Evolutionary conservation across 139 green algal genomes (phyloP).

Genomic region (Yamagishiella unicocca): DNA sequence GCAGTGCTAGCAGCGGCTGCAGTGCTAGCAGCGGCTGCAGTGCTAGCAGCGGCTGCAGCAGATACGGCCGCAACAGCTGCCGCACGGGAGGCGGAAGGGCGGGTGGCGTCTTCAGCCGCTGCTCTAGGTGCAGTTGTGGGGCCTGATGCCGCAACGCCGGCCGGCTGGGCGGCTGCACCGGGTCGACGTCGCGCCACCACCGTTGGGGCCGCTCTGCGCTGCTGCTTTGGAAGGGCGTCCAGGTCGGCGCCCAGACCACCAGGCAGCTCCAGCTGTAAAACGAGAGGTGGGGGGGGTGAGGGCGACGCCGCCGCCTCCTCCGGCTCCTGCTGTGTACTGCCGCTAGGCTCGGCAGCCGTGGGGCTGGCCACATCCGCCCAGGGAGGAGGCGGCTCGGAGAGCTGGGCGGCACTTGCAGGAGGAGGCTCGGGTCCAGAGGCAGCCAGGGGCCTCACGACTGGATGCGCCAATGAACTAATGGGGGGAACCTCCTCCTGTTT

Average conservation of each 20-base stretch:
- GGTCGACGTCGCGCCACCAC: not conserved
- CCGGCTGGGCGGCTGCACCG: not conserved
- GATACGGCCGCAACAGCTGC: not conserved
- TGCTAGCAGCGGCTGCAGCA: not conserved
- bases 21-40: not conserved
- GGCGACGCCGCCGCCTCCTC: not conserved
- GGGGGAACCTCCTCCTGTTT: too few species aligned
- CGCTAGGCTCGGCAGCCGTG: not conserved
- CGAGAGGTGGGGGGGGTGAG: too few species aligned
- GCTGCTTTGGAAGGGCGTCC: conserved; percentile 28
- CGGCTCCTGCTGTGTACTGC: not conserved
- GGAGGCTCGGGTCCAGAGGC: too few species aligned
- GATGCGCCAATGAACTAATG: too few species aligned
- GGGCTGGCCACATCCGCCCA: too few species aligned
- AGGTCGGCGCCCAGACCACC: conserved; percentile 4
- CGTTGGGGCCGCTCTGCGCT: conserved; percentile 17
- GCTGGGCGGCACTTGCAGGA: too few species aligned
- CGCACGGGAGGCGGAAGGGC: not conserved
- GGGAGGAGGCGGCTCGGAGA: too few species aligned
- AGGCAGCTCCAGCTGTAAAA: not conserved
- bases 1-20: too few species aligned
- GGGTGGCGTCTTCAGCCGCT: not conserved
- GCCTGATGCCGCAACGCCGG: not conserved
- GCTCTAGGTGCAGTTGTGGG: not conserved
- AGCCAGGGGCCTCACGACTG: too few species aligned